Percentiles rank a stretch among this genome's conserved stretches.
Evolutionary conservation across 2,329 filamentous ascomycete species (phyloP).

Genomic region (Lomentospora prolificans): DNA sequence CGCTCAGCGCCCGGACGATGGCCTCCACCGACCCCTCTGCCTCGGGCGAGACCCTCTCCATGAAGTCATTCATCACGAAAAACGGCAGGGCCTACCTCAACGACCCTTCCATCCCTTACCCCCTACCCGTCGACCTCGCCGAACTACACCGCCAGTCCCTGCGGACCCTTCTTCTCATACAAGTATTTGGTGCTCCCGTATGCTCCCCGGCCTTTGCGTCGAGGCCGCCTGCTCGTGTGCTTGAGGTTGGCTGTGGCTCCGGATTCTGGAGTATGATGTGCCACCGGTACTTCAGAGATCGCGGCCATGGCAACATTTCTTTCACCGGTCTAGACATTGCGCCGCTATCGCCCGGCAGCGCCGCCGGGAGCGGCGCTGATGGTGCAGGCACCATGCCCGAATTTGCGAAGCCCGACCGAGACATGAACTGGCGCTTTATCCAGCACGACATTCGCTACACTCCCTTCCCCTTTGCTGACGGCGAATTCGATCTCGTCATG

Average conservation of each 20-base stretch:
- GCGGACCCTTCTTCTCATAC: conserved; percentile 69
- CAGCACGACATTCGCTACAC: conserved; percentile 72
- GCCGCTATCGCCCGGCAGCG: conserved; percentile 46
- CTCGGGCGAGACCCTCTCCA: conserved; percentile 29
- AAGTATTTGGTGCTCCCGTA: conserved; percentile 71
- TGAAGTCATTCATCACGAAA: conserved; percentile 55
- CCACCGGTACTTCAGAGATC: conserved; percentile 64
- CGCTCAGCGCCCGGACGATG: conserved; percentile 35
- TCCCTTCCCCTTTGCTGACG: conserved; percentile 69
- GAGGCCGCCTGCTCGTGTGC: conserved; percentile 63
- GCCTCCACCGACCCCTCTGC: conserved; percentile 35
- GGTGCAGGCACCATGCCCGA: conserved; percentile 18
- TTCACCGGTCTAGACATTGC: conserved; percentile 81
- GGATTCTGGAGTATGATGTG: conserved; percentile 87
- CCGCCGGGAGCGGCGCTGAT: conserved; percentile 31
- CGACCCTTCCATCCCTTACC: conserved; percentile 63
- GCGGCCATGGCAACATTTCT: conserved; percentile 58
- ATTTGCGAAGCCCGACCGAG: conserved; percentile 48
- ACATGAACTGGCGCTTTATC: conserved; percentile 81
- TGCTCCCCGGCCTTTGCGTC: conserved; percentile 59
- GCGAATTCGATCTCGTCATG: conserved; percentile 80
- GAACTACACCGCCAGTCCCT: conserved; percentile 84
- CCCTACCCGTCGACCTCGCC: conserved; percentile 77
- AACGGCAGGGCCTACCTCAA: conserved; percentile 78
- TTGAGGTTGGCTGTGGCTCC: conserved; percentile 81